Conservation (phyloP, 2,329 filamentous ascomycete species). For the Cadophora sp. region DNA sequence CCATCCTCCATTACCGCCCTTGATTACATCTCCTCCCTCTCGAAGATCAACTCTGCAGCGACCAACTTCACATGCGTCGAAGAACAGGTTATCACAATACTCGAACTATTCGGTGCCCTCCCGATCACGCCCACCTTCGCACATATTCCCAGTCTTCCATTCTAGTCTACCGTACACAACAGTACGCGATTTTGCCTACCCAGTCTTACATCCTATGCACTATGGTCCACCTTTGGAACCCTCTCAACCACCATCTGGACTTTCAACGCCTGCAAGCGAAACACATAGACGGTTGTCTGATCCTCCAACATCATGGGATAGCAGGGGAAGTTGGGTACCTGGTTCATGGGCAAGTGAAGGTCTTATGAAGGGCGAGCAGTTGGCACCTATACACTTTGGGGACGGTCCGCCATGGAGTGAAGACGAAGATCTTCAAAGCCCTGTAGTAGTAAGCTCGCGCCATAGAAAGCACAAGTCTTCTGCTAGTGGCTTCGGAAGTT, state of each 20-base stretch:
- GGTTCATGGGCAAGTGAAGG: slow-evolving; percentile 51
- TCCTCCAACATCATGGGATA: slow-evolving; percentile 77
- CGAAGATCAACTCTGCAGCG: slow-evolving; percentile 67
- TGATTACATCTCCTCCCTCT: slow-evolving; percentile 60
- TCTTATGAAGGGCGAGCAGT: slow-evolving; percentile 69
- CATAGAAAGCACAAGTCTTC: slow-evolving; percentile 87
- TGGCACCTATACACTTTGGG: slow-evolving; percentile 83
- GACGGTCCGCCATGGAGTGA: slow-evolving; percentile 94
- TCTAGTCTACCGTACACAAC: slow-evolving; percentile 87
- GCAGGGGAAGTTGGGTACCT: slow-evolving; percentile 64
- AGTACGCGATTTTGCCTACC: slow-evolving; percentile 96
- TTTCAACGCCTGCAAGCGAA: slow-evolving; percentile 87
- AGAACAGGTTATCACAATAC: slow-evolving; percentile 84
- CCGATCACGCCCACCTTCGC: slow-evolving; percentile 81
- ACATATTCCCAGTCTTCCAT: slow-evolving; percentile 81
- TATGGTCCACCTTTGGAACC: slow-evolving; percentile 88
- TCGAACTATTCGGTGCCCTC: slow-evolving; percentile 72
- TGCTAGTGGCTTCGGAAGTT: slow-evolving; percentile 54
- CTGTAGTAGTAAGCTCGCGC: slow-evolving; percentile 80
- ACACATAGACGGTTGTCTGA: slow-evolving; percentile 80
- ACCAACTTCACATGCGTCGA: slow-evolving; percentile 79
- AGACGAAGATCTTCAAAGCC: slow-evolving; percentile 93
- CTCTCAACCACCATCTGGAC: slow-evolving; percentile 72
- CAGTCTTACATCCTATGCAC: slow-evolving; percentile 81
- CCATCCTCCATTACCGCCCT: slow-evolving; percentile 60